Base-by-base conservation (phyloP, 257 asterid genomes). In the Solanum chmielewskii region DNA sequence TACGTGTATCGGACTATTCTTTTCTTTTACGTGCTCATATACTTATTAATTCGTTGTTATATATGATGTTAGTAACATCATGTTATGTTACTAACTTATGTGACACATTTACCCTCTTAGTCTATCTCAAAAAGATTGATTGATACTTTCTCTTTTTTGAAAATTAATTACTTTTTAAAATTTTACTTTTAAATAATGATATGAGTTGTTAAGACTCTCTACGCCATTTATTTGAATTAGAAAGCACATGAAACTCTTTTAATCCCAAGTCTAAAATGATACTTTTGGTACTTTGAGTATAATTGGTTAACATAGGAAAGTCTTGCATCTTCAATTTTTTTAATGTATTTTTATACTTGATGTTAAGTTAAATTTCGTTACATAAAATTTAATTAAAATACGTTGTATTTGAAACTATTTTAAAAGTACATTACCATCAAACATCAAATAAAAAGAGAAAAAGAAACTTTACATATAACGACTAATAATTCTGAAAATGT, bases 1-100 rank as follows among this genome's bases (percentile, higher is more conserved):
- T 70, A 5, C 12, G 15, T 21, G 2, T 10, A 37, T 20, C 3
- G 9, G 0, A 2, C 9, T 73, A 1, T 0, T 14, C 25, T 21
- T 74, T 39, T 35, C 0, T 20, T 39, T 21, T 2, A 39, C 6
- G 6, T 37, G 29, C 20, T 74, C 49, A 73, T 35, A 9, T 73
- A 73, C 9, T 70, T 69, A 4, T 70, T 31, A 16, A 16, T 70
- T 16, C 11, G 0, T 9, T 31, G 5, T 5, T 73, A 0, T 69
- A 69, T 31, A 15, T 69, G 13, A 3, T 68, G 20, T 27, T 56
- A 56, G 11, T 56, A 52, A 52, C 62, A 52, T 18, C 11, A 52
- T 52, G 70, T 64, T 64, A 52, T 52, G 70, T n/a, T 64, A 64
- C 31, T 66, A 66, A 25, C 10, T 66, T 12, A 68, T 27, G 39